Evolutionary conservation across 164 flowering plant genomes (phyloP).

Genomic region (Kingdonia uniflora): DNA sequence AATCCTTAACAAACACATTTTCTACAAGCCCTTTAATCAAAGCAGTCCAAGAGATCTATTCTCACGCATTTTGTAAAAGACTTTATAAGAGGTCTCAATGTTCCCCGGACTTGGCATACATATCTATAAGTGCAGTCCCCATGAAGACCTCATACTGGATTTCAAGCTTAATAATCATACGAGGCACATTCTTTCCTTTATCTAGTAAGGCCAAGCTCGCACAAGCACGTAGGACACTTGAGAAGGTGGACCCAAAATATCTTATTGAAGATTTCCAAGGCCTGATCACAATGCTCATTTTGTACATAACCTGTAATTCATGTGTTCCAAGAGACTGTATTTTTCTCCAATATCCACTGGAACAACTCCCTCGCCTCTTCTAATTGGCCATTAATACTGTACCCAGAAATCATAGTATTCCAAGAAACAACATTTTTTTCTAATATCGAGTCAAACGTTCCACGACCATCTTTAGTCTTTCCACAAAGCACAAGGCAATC

Average conservation of each 20-base stretch:
- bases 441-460: slow-evolving; percentile 27
- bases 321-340: slow-evolving; percentile 43
- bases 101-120: slow-evolving; percentile 70
- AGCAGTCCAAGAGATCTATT: slow-evolving; percentile 46
- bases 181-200: slow-evolving; percentile 41
- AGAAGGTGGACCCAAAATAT: slow-evolving; percentile 42
- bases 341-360: slow-evolving; percentile 27
- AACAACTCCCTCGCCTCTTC: slow-evolving; percentile 44
- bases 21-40: slow-evolving; percentile 69
- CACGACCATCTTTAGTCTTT: slow-evolving; percentile 27
- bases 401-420: slow-evolving; percentile 56
- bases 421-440: slow-evolving; percentile 40
- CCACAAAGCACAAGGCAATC: slow-evolving; percentile 56
- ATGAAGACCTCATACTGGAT: slow-evolving; percentile 33
- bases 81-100: slow-evolving; percentile 27
- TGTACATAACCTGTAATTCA: slow-evolving; percentile 39
- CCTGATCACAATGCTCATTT: slow-evolving; percentile 29
- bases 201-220: slow-evolving; percentile 43
- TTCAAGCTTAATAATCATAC: slow-evolving; percentile 41
- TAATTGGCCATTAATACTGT: slow-evolving; percentile 33
- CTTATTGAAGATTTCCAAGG: slow-evolving; percentile 30
- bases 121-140: slow-evolving; percentile 54
- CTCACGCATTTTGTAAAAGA: slow-evolving; percentile 36
- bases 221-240: slow-evolving; percentile 45
- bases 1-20: slow-evolving; percentile 40